Base-by-base conservation (phyloP, 106 monocot species). In the Dioscorea alata region DNA sequence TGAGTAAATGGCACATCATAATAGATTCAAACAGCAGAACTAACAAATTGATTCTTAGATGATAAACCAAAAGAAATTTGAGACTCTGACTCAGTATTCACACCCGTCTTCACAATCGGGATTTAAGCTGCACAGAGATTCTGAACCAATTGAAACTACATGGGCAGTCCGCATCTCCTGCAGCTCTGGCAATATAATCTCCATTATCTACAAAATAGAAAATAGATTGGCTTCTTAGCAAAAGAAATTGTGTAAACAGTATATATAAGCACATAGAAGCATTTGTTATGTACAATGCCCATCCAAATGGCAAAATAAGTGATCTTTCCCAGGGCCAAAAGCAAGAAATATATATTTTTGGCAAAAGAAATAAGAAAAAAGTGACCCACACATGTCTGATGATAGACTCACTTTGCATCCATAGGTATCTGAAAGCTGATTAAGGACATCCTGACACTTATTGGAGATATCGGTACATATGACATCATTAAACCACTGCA, bases 401-500 rank as follows among this genome's bases (percentile, higher is more conserved):
- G 17, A 12, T 57, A 49, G 15, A 63, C 83, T 83, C 80, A 99
- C 97, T 75, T 87, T 64, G 69, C 97, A 89, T 60, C 97, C 97
- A 84, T 76, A 85, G 15, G 71, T 71, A 68, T 73, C 75, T 42
- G 80, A 85, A 75, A 99, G 87, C 59, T 73, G 76, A 69, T 79
- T 85, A 70, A 99, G 81, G 69, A 75, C 77, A 71, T 87, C 81
- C 28, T 84, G 85, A 59, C 92, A 99, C 61, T 84, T 93, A 16
- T 23, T 76, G 21, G 90, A 99, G 63, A 99, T 90, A 16, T 92
- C 97, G 67, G 70, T 50, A 54, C 63, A 78, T 22, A 73, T 77
- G 24, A 99, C 97, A 88, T 99, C 97, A 86, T 83, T 79, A 79
- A 99, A 92, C 97, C 97, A 99, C 97, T 99, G 76, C 65, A 91